phyloP scores from a whole-genome alignment of 179 eudicot species.

The Silene noctiflora region DNA sequence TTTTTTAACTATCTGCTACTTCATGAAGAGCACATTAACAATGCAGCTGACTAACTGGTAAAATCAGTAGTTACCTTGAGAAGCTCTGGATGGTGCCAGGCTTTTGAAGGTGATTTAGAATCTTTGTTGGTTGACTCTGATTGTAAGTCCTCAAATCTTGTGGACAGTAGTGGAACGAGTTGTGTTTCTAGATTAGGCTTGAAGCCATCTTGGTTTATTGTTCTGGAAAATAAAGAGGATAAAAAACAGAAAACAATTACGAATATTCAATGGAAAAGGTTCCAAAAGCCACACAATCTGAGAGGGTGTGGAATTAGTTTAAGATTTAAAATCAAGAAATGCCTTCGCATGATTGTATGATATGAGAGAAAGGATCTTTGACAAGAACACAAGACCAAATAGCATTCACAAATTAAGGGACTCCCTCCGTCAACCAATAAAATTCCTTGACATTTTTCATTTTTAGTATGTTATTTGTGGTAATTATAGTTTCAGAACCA shows the following conservation, averaged over 20 bases:
- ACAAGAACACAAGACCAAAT: neutral
- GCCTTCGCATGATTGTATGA: neutral
- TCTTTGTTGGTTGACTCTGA: conserved; percentile 48
- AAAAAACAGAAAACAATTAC: neutral
- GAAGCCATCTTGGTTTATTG: conserved; percentile 86
- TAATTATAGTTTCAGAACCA: neutral
- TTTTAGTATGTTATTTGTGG: neutral
- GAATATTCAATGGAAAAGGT: neutral
- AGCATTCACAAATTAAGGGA: neutral
- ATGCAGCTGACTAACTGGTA: conserved; percentile 6
- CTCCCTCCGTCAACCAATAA: neutral
- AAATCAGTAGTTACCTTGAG: conserved; percentile 53
- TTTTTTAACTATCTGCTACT: neutral
- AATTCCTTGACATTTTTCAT: neutral
- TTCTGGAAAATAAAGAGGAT: conserved; percentile 39
- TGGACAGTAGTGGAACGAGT: conserved; percentile 75
- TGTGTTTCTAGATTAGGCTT: conserved; percentile 97
- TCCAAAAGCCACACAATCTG: neutral
- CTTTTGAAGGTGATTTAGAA: conserved; percentile 38
- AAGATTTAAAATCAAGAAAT: neutral
- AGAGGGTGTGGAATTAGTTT: neutral
- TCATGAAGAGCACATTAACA: neutral
- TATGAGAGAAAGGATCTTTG: neutral
- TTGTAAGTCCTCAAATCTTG: conserved; percentile 47
- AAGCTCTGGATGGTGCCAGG: conserved; percentile 77